Evolutionary conservation across 768 basidiomycete species (phyloP).

Genomic region (Panus rudis): DNA sequence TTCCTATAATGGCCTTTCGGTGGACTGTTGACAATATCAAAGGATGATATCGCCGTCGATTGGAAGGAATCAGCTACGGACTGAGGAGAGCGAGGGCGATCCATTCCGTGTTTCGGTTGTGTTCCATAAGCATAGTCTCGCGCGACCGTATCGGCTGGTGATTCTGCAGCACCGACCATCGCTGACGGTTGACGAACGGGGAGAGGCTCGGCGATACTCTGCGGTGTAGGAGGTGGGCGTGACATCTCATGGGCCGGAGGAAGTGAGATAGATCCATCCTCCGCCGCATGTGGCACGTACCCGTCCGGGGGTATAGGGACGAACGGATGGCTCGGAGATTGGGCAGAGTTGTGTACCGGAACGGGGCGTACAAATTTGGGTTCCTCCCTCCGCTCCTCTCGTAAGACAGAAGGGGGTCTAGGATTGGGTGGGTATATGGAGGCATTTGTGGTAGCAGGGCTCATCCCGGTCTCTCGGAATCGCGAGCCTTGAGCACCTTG

Average conservation of each 20-base stretch:
- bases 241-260: slow-evolving; percentile 14
- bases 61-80: slow-evolving; percentile 17
- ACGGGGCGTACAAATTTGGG: too few species aligned
- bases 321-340: too few species aligned
- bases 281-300: too few species aligned
- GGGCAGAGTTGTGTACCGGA: too few species aligned
- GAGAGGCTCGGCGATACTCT: background rate
- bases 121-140: background rate
- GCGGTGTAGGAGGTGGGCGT: background rate
- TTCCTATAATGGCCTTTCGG: slow-evolving; percentile 20
- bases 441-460: too few species aligned
- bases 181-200: slow-evolving; percentile 15
- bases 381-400: too few species aligned
- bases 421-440: too few species aligned
- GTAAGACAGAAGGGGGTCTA: too few species aligned
- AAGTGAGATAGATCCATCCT: too few species aligned
- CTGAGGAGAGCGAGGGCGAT: slow-evolving; percentile 4
- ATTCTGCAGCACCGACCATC: too few species aligned
- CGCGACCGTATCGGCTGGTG: slow-evolving; percentile 7
- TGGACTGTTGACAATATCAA: too few species aligned
- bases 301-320: too few species aligned
- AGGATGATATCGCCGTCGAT: slow-evolving; percentile 3
- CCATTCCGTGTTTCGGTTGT: slow-evolving; percentile 3
- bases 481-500: slow-evolving; percentile 17
- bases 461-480: slow-evolving; percentile 17